phyloP scores from a whole-genome alignment of 371 early-diverging fungal genomes.

The Zychaea mexicana region DNA sequence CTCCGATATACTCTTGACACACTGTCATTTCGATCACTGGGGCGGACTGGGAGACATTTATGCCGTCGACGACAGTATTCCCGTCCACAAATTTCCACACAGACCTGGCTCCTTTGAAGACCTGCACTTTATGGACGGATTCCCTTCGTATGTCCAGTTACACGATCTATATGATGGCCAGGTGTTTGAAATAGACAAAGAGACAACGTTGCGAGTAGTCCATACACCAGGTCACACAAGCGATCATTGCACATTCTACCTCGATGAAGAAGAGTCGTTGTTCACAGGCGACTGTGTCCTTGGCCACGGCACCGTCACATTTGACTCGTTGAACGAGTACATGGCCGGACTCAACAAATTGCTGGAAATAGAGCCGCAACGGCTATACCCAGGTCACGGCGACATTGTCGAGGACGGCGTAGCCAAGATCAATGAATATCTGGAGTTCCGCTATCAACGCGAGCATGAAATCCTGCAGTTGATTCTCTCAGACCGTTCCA shows the following conservation, averaged over 20 bases:
- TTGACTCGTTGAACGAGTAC: conserved; percentile 70
- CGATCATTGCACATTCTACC: conserved; percentile 78
- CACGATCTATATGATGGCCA: conserved; percentile 52
- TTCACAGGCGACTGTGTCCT: conserved; percentile 86
- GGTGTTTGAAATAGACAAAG: conserved; percentile 57
- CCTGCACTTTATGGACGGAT: conserved; percentile 18
- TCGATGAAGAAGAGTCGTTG: conserved; percentile 73
- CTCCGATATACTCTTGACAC: conserved; percentile 79
- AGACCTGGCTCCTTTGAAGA: conserved; percentile 4
- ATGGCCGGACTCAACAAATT: conserved; percentile 60
- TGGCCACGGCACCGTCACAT: conserved; percentile 83
- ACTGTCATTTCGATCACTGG: conserved; percentile 85
- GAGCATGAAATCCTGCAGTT: conserved; percentile 32
- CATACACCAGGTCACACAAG: conserved; percentile 84
- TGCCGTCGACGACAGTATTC: conserved; percentile 15
- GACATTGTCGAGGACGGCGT: conserved; percentile 26
- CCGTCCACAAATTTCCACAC: conserved; percentile 33
- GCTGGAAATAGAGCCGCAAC: conserved; percentile 23
- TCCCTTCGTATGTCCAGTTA: conserved; percentile 23
- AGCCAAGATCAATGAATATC: conserved; percentile 27
- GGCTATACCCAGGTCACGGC: conserved; percentile 65
- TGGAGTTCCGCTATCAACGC: conserved; percentile 20
- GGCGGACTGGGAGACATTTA: conserved; percentile 56
- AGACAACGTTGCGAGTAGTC: conserved; percentile 64
- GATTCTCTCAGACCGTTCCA: conserved; percentile 19